Evolutionary conservation across 192 early-diverging fungal species (phyloP), one percentile per base, ranked within the genome.

Genomic region (Neocallimastix lanati): DNA sequence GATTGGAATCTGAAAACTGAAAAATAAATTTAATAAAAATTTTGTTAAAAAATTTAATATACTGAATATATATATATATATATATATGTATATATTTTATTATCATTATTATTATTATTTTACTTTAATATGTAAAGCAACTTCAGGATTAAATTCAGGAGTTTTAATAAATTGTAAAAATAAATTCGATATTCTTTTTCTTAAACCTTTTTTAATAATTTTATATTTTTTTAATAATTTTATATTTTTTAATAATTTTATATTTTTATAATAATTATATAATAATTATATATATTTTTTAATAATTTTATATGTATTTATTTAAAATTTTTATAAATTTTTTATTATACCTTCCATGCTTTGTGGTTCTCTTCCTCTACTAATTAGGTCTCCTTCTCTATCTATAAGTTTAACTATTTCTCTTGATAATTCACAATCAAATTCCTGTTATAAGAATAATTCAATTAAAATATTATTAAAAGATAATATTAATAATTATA

Each of bases 391-490:
- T 9, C 89, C 89, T 79, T 90, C 89, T 29, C 89, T 77, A 78
- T 90, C 87, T 80, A 90, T 90, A 50, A 90, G 82, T 77, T 89
- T 85, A 4, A 90, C 86, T 35, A 90, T 87, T 77, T 90, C 89
- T 37, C 87, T 77, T 13, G 89, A 87, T 38, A 90, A 58, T 28
- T 85, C 83, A 77, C 89, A 90, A 81, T 90, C 89, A 83, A 90
- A 90, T 80, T 90, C 89, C 84, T 86, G 36, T n/a, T 27, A 58
- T 29, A n/a, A n/a, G n/a, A n/a, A n/a, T n/a, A n/a, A n/a, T n/a
- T n/a, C n/a, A n/a, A n/a, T n/a, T n/a, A n/a, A n/a, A n/a, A n/a
- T n/a, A n/a, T n/a, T n/a, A n/a, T n/a, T n/a, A n/a, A n/a, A n/a
- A n/a, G n/a, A n/a, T n/a, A n/a, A n/a, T n/a, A n/a, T n/a, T n/a